Percentiles rank a stretch among this genome's conserved stretches.
These are phyloP conservation scores for Crataegus laevigata DNA, from an alignment of 306 rosid genomes.

Conservation along the genomic window DNA sequence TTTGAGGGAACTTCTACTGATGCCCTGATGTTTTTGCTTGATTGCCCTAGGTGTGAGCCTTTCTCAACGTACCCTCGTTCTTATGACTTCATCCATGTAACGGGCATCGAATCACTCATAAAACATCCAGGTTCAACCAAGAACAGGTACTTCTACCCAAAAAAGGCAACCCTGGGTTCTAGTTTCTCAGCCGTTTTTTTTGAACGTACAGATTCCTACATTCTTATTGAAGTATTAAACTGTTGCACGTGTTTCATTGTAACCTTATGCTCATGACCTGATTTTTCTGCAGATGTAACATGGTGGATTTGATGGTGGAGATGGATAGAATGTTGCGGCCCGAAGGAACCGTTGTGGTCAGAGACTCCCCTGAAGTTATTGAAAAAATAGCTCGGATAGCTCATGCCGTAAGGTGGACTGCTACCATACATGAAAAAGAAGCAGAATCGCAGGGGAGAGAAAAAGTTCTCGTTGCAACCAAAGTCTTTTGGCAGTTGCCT, in stretches of 20 bases:
- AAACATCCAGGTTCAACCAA: slow-evolving; percentile 58
- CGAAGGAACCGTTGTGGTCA: slow-evolving; percentile 71
- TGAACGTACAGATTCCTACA: not conserved
- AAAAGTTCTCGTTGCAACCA: slow-evolving; percentile 68
- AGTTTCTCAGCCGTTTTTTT: not conserved
- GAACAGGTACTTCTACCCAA: slow-evolving; percentile 42
- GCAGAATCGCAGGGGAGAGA: slow-evolving; percentile 71
- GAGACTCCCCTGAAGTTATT: slow-evolving; percentile 73
- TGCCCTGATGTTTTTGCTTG: slow-evolving; percentile 26
- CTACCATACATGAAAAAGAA: slow-evolving; percentile 60
- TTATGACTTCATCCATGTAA: slow-evolving; percentile 79
- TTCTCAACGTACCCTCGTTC: slow-evolving; percentile 97
- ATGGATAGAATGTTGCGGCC: slow-evolving; percentile 89
- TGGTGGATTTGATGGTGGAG: slow-evolving; percentile 92
- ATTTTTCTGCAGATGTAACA: slow-evolving; percentile 60
- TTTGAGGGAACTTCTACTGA: not conserved
- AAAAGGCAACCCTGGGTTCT: not conserved
- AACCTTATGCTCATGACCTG: not conserved
- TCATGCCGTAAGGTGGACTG: slow-evolving; percentile 61
- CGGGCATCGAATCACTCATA: slow-evolving; percentile 71
- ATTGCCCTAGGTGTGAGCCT: slow-evolving; percentile 84
- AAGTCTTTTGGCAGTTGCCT: slow-evolving; percentile 61
- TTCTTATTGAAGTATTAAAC: not conserved
- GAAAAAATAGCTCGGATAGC: slow-evolving; percentile 72
- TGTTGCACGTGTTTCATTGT: not conserved